phyloP scores from a whole-genome alignment of 169 alveolate genomes.

The Plasmodium sp. region DNA sequence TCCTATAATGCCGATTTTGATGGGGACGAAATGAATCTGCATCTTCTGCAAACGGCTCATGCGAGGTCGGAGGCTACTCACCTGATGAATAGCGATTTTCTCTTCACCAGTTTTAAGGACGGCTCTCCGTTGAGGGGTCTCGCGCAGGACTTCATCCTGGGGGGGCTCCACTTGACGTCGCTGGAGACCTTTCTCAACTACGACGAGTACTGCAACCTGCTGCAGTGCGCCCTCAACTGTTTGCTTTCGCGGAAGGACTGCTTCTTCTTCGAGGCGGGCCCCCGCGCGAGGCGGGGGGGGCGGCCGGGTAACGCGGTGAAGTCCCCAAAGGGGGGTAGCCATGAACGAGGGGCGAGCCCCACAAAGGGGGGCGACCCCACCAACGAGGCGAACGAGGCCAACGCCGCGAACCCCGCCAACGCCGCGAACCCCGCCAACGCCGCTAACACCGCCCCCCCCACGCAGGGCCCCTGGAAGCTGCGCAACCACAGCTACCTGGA shows the following conservation, averaged over 20 bases:
- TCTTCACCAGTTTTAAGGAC: slow-evolving; percentile 97
- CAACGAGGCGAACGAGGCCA: no score
- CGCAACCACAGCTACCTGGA: slow-evolving; percentile 34
- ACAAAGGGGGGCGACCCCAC: neutral
- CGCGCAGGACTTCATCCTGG: slow-evolving; percentile 96
- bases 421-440: no score
- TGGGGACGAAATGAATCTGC: slow-evolving; percentile 99
- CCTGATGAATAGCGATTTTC: slow-evolving; percentile 95
- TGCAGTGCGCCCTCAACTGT: slow-evolving; percentile 77
- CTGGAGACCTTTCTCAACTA: slow-evolving; percentile 94
- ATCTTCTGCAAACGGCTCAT: slow-evolving; percentile 94
- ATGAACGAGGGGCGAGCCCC: neutral
- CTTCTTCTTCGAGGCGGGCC: neutral
- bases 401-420: no score
- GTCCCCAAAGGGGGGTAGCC: neutral
- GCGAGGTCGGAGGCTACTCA: slow-evolving; percentile 97
- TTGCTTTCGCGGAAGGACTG: slow-evolving; percentile 37
- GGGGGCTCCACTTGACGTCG: slow-evolving; percentile 95
- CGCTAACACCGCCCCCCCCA: neutral
- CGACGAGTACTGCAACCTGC: slow-evolving; percentile 91
- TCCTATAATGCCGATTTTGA: slow-evolving; percentile 99
- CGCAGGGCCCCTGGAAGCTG: neutral
- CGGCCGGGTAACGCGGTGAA: neutral
- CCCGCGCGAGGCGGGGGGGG: neutral
- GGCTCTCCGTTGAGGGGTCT: slow-evolving; percentile 99